These are phyloP conservation scores for Alternaria brassicicola DNA, from an alignment of 2,329 filamentous ascomycete species.

Conservation along the genomic window DNA sequence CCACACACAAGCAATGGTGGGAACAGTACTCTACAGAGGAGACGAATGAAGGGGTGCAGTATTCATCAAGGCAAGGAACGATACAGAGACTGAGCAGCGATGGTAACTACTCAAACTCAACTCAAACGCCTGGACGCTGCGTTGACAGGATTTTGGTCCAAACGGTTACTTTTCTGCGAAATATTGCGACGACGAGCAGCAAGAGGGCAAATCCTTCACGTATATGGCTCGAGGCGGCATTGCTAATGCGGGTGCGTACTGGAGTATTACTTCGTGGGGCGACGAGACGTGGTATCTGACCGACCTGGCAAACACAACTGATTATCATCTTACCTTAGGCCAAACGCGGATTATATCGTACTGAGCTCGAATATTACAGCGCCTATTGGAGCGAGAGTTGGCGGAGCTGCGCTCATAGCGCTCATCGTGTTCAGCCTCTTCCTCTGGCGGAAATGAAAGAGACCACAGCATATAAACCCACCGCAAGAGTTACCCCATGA, in stretches of 20 bases:
- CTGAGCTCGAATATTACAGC: conserved; percentile 26
- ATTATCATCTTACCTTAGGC: conserved; percentile 18
- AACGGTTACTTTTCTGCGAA: conserved; percentile 20
- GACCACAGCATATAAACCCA: neutral
- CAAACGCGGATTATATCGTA: neutral
- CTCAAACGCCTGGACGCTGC: conserved; percentile 22
- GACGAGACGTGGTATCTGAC: conserved; percentile 29
- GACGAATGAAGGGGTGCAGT: conserved; percentile 17
- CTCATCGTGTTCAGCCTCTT: conserved; percentile 73
- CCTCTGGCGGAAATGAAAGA: conserved; percentile 25
- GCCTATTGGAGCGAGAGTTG: conserved; percentile 24
- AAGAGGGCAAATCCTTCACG: conserved; percentile 11
- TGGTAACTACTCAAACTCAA: conserved; percentile 33
- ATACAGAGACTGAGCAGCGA: neutral
- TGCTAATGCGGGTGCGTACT: conserved; percentile 27
- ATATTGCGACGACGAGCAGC: conserved; percentile 16
- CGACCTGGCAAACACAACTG: conserved; percentile 28
- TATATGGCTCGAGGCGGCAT: conserved; percentile 27
- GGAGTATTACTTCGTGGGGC: conserved; percentile 27
- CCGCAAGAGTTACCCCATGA: neutral
- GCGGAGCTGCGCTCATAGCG: conserved; percentile 23
- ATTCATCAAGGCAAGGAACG: conserved; percentile 18
- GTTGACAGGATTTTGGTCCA: conserved; percentile 19
- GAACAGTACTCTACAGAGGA: conserved; percentile 13
- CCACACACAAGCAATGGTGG: conserved; percentile 11